Percentiles rank a stretch among this genome's conserved stretches.
Evolutionary conservation across 1,139 yeast genomes (phyloP).

Genomic region (Arxiozyma slooffiae): DNA sequence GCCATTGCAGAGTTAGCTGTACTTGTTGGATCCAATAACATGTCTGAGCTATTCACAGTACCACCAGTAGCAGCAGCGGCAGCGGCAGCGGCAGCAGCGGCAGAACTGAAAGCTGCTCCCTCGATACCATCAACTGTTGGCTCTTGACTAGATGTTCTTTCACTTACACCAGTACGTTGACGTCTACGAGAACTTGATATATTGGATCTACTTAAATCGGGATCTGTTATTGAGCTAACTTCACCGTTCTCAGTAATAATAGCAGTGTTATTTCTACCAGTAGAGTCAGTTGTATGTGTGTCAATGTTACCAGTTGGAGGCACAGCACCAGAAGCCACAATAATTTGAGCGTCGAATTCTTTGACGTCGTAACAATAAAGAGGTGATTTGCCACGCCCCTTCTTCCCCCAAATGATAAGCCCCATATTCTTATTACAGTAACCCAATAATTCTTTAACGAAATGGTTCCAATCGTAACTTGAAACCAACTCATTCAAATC

Average conservation of each 20-base stretch:
- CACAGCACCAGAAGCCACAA: conserved; percentile 18
- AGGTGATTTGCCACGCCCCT: conserved; percentile 34
- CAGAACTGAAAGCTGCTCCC: neutral
- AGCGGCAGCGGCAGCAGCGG: neutral
- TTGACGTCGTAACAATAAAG: conserved; percentile 17
- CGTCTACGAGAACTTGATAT: neutral
- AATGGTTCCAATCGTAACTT: conserved; percentile 65
- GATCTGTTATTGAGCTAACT: neutral
- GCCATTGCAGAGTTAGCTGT: conserved; percentile 5
- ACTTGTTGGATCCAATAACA: neutral
- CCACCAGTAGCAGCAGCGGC: no score
- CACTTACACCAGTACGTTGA: neutral
- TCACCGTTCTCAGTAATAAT: neutral
- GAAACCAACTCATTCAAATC: conserved; percentile 44
- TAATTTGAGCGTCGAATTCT: conserved; percentile 19
- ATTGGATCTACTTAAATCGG: neutral
- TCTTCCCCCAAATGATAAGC: conserved; percentile 59
- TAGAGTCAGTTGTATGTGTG: neutral
- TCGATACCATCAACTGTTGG: neutral
- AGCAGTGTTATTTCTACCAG: neutral
- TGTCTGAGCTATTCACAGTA: no score
- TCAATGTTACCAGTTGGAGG: conserved; percentile 4
- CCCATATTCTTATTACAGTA: conserved; percentile 71
- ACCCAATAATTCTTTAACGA: conserved; percentile 64
- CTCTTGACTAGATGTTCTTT: neutral